Evolutionary conservation across 352 stramenopile genomes (phyloP).

Genomic region (Lagenidium giganteum): DNA sequence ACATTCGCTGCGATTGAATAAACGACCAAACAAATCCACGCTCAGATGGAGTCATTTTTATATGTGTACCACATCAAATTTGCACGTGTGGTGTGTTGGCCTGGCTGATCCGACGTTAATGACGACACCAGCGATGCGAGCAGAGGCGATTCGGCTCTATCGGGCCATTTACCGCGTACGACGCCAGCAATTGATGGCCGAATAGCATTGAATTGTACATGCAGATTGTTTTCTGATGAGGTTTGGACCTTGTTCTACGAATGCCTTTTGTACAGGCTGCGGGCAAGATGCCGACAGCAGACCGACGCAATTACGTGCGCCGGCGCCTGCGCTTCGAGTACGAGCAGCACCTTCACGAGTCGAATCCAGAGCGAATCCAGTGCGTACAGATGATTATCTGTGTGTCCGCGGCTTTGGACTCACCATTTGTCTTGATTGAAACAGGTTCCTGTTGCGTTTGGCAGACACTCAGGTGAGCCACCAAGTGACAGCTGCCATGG

Average conservation of each 20-base stretch:
- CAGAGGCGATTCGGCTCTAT: conserved; percentile 57
- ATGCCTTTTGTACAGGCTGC: conserved; percentile 39
- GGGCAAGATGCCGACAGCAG: conserved; percentile 58
- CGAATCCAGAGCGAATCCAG: conserved; percentile 44
- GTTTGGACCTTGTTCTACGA: not conserved
- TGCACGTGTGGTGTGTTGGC: too few relatives aligned
- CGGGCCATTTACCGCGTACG: conserved; percentile 72
- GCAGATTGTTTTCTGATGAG: not conserved
- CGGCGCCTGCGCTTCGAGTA: conserved; percentile 66
- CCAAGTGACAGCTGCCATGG: not conserved
- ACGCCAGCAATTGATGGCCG: not conserved
- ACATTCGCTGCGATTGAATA: too few relatives aligned
- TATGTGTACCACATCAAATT: too few relatives aligned
- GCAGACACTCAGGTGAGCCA: conserved; percentile 55
- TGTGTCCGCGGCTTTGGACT: not conserved
- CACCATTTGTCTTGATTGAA: conserved; percentile 6
- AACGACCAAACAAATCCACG: too few relatives aligned
- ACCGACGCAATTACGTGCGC: conserved; percentile 61
- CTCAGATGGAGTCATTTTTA: too few relatives aligned
- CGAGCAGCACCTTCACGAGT: conserved; percentile 54
- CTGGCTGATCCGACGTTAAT: too few relatives aligned
- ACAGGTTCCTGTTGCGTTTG: conserved; percentile 56
- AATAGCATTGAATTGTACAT: not conserved
- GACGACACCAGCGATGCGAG: conserved; percentile 9
- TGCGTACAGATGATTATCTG: conserved; percentile 13